Evolutionary conservation across 208 protist species (phyloP), one percentile per base, ranked within the genome.

Genomic region (Novymonas esmeraldas): DNA sequence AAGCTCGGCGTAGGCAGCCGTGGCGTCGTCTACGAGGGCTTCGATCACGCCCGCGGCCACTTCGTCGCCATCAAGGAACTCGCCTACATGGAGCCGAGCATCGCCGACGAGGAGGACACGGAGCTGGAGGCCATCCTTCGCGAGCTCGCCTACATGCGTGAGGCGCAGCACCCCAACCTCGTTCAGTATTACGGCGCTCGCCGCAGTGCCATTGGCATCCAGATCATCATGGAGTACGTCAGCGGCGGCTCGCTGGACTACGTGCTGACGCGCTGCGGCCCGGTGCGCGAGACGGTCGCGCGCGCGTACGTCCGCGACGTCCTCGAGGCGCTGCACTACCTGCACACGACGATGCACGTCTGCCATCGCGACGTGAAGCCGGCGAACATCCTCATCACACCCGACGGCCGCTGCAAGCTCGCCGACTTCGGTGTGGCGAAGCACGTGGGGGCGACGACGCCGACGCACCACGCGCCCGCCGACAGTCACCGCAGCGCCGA

Each of bases 291-390:
- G 76, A 31, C 41, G n/a, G 86, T 95, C 11, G 85, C 87, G 34
- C 81, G 81, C 7, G 73, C 76, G 22, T 97, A 96, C 69, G 81
- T 79, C 14, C 69, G 76, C 7, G 88, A 97, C 48, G 78, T 97
- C 6, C 73, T 95, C 1, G 70, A 81, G 22, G 94, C 90, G 0
- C 74, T 98, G 39, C 64, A 67, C 41, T 96, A 95, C 70, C 72
- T 98, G 54, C 94, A 98, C 63, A 73, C 87, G 41, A 78, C 57
- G 9, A 78, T 84, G 54, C 70, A 79, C 26, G 84, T 98, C n/a
- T 94, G 85, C 56, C 94, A 98, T 66, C 77, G 92, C 16, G 94
- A 98, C 73, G 71, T 98, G 33, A 98, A 98, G 70, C 89, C 90
- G 18, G 94, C 74, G 13, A 98, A 98, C 58, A 82, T 98, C 20